Base-by-base conservation (phyloP, 768 basidiomycete species). In the Suillus variegatus region DNA sequence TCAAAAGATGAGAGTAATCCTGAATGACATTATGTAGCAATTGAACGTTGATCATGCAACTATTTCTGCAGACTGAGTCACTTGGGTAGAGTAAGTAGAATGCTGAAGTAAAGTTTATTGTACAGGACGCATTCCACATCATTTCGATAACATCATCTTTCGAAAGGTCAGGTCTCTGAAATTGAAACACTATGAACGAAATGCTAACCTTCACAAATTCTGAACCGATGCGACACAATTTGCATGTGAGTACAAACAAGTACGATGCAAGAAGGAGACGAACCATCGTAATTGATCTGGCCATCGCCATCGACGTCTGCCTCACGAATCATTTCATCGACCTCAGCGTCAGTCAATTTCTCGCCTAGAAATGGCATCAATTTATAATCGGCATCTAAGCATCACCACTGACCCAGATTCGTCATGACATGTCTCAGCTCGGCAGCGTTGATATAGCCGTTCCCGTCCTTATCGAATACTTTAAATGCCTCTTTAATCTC, bases 401-500 rank as follows among this genome's bases (percentile, higher is more conserved):
- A n/a, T 69, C 51, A 32, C 16, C 36, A 73, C 87, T 62, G 70
- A 92, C 94, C 92, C 65, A 97, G 84, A 75, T 88, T 94, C 68
- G 86, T 91, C 96, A 98, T 97, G 71, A 97, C 94, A 71, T 92
- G 89, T 74, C 90, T 85, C 76, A 97, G 78, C 82, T 98, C 96
- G 2, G 88, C 88, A 6, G 92, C 87, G 43, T 85, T 90, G 79
- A 98, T 97, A 73, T 83, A 92, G 20, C 95, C 96, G 72, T 94
- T 95, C 14, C 92, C 92, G 73, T 98, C 94, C 86, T 94, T 95
- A 80, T 98, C 96, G 72, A 97, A 97, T 63, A 95, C 94, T 79
- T 92, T 92, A 87, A 99, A 99, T 32, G 97, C 97, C 82, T 96
- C 93, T 76, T 88, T 89, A 78, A 99, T 92, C 81, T 97, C 96